A percentile compares a stretch with the other conserved stretches of the same genome.
Evolutionary conservation across 345 rosid species (phyloP).

Genomic region (Brassica rapa): DNA sequence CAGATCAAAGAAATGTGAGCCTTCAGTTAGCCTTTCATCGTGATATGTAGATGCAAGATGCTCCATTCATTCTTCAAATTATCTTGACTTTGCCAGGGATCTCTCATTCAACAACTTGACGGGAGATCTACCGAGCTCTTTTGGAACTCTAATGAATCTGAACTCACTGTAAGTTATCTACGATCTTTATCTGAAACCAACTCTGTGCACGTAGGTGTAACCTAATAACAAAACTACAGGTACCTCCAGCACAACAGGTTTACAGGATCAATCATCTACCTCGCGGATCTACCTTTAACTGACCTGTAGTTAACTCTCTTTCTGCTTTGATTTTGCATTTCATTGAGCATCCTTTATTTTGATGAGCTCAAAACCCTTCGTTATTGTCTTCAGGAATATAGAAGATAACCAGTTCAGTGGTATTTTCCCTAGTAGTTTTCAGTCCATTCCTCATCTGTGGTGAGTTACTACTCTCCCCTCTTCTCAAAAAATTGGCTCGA

Average conservation of each 20-base stretch:
- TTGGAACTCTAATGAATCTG: slow-evolving; percentile 69
- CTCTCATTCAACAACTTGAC: slow-evolving; percentile 72
- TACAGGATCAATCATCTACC: slow-evolving; percentile 86
- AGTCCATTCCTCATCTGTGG: slow-evolving; percentile 79
- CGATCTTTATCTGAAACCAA: too few relatives aligned
- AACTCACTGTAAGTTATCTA: slow-evolving; percentile 56
- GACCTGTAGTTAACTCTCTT: slow-evolving; percentile 61
- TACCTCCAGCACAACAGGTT: slow-evolving; percentile 77
- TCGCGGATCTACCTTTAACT: slow-evolving; percentile 68
- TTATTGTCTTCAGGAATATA: slow-evolving; percentile 60
- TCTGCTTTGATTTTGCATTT: slow-evolving; percentile 19
- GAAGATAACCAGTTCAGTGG: slow-evolving; percentile 83
- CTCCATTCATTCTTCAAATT: not conserved
- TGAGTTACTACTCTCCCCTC: slow-evolving; percentile 35
- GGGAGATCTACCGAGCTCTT: slow-evolving; percentile 89
- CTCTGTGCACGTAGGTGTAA: not conserved
- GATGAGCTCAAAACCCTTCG: slow-evolving; percentile 24
- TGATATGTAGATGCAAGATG: not conserved
- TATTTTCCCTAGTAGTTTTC: slow-evolving; percentile 74
- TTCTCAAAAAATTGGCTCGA: slow-evolving; percentile 5
- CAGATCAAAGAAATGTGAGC: slow-evolving; percentile 73
- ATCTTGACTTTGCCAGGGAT: slow-evolving; percentile 57
- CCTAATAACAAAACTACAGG: slow-evolving; percentile 46
- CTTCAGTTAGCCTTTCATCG: slow-evolving; percentile 3
- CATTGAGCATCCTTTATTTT: slow-evolving; percentile 26